Evolutionary conservation across 306 rosid genomes (phyloP).

Genomic region (Rubus parviflorus): DNA sequence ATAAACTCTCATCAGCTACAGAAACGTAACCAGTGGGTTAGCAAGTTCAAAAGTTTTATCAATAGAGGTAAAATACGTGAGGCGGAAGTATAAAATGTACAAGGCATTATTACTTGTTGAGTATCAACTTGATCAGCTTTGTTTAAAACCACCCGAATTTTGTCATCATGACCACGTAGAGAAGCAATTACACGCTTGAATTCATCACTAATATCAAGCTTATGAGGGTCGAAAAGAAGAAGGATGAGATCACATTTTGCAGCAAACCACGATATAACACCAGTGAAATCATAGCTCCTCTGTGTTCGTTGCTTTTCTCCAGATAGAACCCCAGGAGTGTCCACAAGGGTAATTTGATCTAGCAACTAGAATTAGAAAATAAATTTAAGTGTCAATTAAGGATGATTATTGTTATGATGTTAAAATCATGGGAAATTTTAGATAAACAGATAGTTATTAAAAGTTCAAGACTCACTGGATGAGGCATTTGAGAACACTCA

Average conservation of each 20-base stretch:
- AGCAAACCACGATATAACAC: slow-evolving; percentile 97
- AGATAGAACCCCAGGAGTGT: slow-evolving; percentile 96
- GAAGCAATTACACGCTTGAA: slow-evolving; percentile 85
- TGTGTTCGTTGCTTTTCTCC: slow-evolving; percentile 98
- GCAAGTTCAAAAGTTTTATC: not conserved
- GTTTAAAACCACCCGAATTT: slow-evolving; percentile 90
- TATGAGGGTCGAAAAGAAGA: slow-evolving; percentile 90
- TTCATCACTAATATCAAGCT: slow-evolving; percentile 92
- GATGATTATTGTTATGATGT: not conserved
- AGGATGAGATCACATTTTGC: slow-evolving; percentile 94
- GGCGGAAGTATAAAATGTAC: not conserved
- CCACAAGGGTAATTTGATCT: slow-evolving; percentile 81
- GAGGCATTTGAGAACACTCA: slow-evolving; percentile 95
- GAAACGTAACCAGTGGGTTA: not conserved
- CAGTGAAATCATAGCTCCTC: slow-evolving; percentile 92
- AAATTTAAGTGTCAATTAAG: not conserved
- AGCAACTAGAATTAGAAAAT: slow-evolving; percentile 46
- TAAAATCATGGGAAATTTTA: not conserved
- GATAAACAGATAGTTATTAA: not conserved
- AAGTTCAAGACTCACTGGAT: slow-evolving; percentile 61
- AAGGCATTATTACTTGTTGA: slow-evolving; percentile 68
- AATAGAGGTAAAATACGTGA: not conserved
- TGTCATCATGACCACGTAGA: slow-evolving; percentile 86
- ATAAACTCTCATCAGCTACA: slow-evolving; percentile 95
- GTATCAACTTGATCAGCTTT: slow-evolving; percentile 98